phyloP scores from a whole-genome alignment of 345 rosid species.

The Anacardium occidentale region DNA sequence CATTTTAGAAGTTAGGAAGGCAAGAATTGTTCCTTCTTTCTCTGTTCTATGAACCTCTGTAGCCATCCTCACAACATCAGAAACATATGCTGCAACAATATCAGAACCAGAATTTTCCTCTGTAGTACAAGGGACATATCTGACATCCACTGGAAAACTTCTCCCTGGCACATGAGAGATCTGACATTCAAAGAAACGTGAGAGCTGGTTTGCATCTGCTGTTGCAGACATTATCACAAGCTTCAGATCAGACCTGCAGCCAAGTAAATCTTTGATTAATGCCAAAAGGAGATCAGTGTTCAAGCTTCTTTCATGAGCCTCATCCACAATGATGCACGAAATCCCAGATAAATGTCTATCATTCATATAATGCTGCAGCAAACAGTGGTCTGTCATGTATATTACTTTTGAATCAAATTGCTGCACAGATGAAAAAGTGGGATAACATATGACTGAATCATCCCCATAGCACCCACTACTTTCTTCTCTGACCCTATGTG shows the following conservation, averaged over 20 bases:
- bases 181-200: slow-evolving; percentile 60
- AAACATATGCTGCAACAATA: slow-evolving; percentile 55
- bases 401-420: slow-evolving; percentile 53
- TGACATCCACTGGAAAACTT: slow-evolving; percentile 74
- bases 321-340: slow-evolving; percentile 81
- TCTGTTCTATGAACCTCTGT: slow-evolving; percentile 54
- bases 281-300: slow-evolving; percentile 90
- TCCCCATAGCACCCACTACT: slow-evolving; percentile 64
- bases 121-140: slow-evolving; percentile 48
- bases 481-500: slow-evolving; percentile 75
- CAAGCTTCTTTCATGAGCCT: slow-evolving; percentile 96
- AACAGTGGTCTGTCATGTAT: slow-evolving; percentile 83
- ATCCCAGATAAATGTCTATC: slow-evolving; percentile 67
- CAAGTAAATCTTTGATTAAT: slow-evolving; percentile 57
- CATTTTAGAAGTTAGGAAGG: slow-evolving; percentile 83
- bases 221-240: slow-evolving; percentile 96
- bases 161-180: slow-evolving; percentile 64
- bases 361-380: slow-evolving; percentile 68
- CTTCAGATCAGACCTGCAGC: slow-evolving; percentile 55
- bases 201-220: slow-evolving; percentile 77
- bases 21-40: slow-evolving; percentile 79
- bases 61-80: slow-evolving; percentile 60
- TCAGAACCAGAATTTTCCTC: slow-evolving; percentile 40
- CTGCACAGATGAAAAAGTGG: slow-evolving; percentile 60
- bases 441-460: slow-evolving; percentile 45